Base-by-base conservation (phyloP, 2,329 filamentous ascomycete species). In the Paecilomyces formosus region DNA sequence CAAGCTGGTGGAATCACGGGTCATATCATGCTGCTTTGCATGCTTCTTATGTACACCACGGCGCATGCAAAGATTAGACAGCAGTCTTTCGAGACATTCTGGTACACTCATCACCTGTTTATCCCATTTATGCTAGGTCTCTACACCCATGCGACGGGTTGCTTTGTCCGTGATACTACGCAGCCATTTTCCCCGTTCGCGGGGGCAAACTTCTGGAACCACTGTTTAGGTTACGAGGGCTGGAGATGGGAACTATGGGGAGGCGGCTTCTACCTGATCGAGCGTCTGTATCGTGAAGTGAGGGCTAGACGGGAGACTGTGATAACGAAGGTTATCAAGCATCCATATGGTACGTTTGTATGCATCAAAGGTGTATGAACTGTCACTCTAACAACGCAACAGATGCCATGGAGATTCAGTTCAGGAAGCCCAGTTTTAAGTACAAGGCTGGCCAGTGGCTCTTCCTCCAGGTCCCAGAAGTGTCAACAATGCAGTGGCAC, bases 381-480 rank as follows among this genome's bases (percentile, higher is more conserved):
- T 26, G 1, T 26, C 24, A 26, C 3, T 58, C 78, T 72, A 79
- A 64, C 45, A 2, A 12, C 11, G 3, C 31, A 12, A 2, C 61
- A 90, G 89, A 97, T 71, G 93, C 92, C 55, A 91, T 97, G 70
- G 94, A 99, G 78, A 92, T 99, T 62, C 94, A 99, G 73, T 97
- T 99, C 78, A 84, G 83, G 73, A 99, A 99, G 79, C 90, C 93
- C 4, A 94, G 89, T 59, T 96, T 99, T 88, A 90, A 87, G 70
- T 99, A 99, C 85, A 97, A 96, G 83, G 89, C 94, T 13, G 94
- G 94, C 31, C 94, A 99, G 78, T 99, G 93, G 92, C 85, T 97
- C 39, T 97, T 97, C 81, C 82, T 99, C 60, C 93, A 97, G 74
- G 87, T 96, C 24, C 94, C 94, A 0, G 88, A 89, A 6, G 85